Evolutionary conservation across 1,139 yeast genomes (phyloP), one percentile per base, ranked within the genome.

Genomic region (Kluyveromyces sp.): DNA sequence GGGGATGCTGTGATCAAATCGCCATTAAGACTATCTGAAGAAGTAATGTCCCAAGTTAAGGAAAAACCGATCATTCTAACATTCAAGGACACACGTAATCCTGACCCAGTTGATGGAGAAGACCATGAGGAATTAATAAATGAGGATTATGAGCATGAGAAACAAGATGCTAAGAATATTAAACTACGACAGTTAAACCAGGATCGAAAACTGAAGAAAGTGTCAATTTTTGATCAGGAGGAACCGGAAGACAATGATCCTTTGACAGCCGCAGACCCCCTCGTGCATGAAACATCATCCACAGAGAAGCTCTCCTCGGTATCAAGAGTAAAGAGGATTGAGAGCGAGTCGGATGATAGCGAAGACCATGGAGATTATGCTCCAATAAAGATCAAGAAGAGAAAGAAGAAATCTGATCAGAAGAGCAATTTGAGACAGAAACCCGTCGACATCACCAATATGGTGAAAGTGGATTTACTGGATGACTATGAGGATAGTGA

Each of bases 41-140:
- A 49, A 17, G 31, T 57, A 3, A 26, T 39, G 1, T 43, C 50
- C 1, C n/a, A 56, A 1, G 36, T 26, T 6, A 22, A 49, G 36
- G 56, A 51, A 12, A 50, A 53, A 11, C 77, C 75, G 17, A 75
- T 77, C 0, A 68, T 84, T 1, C 65, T 87, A 43, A 84, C 92
- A 0, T 65, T 86, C 38, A 75, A 80, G 45, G 96, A 87, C 49
- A 60, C 67, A 1, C 68, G 68, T 4, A 53, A 76, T 20, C 79
- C 71, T 32, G 79, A 74, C 2, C 74, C 68, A 2, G 29, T 50
- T 3, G 52, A 47, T 12, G 56, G 45, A 1, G 58, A 51, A 12
- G 25, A 33, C 13, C 53, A 47, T 0, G 50, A 49, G 2, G 48
- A 52, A 2, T 42, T 58, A 16, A 60, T 58, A 42, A 49, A 55